Base-by-base conservation (phyloP, 1,284 basidiomycete species). In the Mycena sp. region DNA sequence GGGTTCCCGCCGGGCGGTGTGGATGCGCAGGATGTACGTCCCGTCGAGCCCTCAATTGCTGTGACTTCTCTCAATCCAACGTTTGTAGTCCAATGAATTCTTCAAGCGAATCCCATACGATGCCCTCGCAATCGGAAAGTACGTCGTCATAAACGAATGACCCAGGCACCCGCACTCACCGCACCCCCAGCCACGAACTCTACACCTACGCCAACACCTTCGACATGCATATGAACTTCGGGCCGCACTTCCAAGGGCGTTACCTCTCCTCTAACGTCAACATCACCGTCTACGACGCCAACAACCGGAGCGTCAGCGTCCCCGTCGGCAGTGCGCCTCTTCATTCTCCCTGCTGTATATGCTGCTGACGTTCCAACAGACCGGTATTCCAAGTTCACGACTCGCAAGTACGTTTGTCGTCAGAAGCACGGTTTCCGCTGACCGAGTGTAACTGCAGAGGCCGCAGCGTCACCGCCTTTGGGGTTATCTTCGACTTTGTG, bases 231-330 rank as follows among this genome's bases (percentile, higher is more conserved):
- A 81, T 85, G 63, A 91, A 93, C 76, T 93, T 93, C 71, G 89
- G 81, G 9, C 91, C 91, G 2, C 78, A 85, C 57, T 83, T 89
- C 76, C 81, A 85, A 2, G 92, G 92, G 17, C 85, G 91, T 49
- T 95, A 94, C 72, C 80, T 96, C 49, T 89, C 93, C 0, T 93
- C 91, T 5, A 96, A 96, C 72, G 92, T 87, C 56, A 94, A 95
- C 76, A 94, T 96, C 70, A 95, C 92, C 0, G 73, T 93, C 9
- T 70, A 80, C 12, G 83, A 87, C 69, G 77, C 83, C 46, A 61
- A 58, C 35, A 71, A 85, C 29, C 84, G 83, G 26, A 80, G 85
- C 19, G 50, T 65, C 29, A 68, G 58, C 50, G 58, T 68, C 14
- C 67, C 67, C 16, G 58, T 68, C 23, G 67, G 67, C 35, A 58